Percentiles rank a stretch among this genome's conserved stretches.
Conservation (phyloP, 495 filamentous ascomycete species). For the Terfezia boudieri region DNA sequence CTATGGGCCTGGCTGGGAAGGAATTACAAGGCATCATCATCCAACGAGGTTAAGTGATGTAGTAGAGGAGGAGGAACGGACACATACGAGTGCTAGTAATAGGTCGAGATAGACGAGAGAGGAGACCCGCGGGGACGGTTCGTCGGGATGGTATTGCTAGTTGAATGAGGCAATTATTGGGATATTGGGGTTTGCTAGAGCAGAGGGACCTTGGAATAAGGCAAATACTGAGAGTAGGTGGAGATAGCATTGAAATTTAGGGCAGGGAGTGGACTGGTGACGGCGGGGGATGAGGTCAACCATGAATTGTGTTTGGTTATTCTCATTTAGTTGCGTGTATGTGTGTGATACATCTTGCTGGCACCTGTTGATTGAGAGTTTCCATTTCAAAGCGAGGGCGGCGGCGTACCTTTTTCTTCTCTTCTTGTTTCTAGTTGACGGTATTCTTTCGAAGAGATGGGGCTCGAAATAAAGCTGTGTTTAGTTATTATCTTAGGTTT, state of each 20-base stretch:
- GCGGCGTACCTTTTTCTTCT: constrained; percentile 1
- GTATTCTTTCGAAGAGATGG: background rate
- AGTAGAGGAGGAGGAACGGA: constrained; percentile 49
- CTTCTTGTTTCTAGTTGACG: constrained; percentile 2
- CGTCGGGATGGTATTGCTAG: background rate
- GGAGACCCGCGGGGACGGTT: constrained; percentile 8
- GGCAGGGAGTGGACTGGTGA: background rate
- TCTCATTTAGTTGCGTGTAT: no score
- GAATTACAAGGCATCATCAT: constrained; percentile 72
- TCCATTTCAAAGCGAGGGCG: background rate
- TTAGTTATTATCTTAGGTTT: background rate
- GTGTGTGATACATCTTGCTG: no score
- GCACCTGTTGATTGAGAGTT: no score
- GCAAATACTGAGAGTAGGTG: constrained; percentile 21
- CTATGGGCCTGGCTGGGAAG: constrained; percentile 57
- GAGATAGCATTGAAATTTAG: constrained; percentile 17
- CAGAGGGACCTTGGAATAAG: no score
- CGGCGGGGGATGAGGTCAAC: background rate
- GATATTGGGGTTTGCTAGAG: no score
- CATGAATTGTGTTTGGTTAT: no score
- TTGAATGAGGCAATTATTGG: no score
- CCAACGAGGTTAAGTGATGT: constrained; percentile 89
- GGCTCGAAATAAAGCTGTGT: background rate
- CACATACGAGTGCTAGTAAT: background rate
- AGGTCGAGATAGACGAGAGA: background rate